phyloP scores from a whole-genome alignment of 768 basidiomycete species.

The Pulveroboletus frians region DNA sequence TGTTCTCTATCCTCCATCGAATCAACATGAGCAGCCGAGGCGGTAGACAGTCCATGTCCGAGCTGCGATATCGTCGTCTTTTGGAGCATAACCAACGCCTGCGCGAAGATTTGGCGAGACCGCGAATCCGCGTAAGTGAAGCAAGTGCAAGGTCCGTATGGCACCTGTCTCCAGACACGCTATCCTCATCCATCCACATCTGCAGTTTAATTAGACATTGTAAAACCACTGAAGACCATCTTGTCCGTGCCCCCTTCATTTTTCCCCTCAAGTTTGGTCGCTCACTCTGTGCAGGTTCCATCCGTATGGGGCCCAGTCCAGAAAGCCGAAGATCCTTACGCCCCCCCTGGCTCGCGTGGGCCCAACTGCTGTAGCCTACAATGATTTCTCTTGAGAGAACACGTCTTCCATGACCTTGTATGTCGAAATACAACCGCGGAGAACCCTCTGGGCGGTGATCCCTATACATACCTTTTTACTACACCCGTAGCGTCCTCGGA shows the following conservation, averaged over 20 bases:
- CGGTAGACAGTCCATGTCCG: constrained; percentile 69
- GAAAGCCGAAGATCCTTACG: constrained; percentile 90
- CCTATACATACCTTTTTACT: constrained; percentile 14
- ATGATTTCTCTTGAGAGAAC: constrained; percentile 26
- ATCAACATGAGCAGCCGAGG: constrained; percentile 55
- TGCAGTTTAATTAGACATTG: constrained; percentile 67
- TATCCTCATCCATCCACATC: constrained; percentile 3
- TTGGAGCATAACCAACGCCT: constrained; percentile 71
- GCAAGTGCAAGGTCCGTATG: constrained; percentile 57
- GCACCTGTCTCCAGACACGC: background rate
- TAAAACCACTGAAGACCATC: constrained; percentile 67
- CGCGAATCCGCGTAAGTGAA: constrained; percentile 68
- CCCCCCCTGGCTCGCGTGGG: constrained; percentile 54
- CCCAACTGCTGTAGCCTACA: constrained; percentile 57
- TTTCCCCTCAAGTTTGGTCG: constrained; percentile 2
- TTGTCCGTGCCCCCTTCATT: constrained; percentile 37
- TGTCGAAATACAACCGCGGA: background rate
- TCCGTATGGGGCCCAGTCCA: constrained; percentile 97
- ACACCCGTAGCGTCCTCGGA: constrained; percentile 7
- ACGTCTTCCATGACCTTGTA: background rate
- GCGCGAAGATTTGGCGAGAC: constrained; percentile 66
- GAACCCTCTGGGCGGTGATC: background rate
- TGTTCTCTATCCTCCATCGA: constrained; percentile 1
- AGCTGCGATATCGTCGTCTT: constrained; percentile 74
- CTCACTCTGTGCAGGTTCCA: constrained; percentile 58